Evolutionary conservation across 1,284 basidiomycete species (phyloP), one percentile per base, ranked within the genome.

Genomic region (Sanghuangporus baumii): DNA sequence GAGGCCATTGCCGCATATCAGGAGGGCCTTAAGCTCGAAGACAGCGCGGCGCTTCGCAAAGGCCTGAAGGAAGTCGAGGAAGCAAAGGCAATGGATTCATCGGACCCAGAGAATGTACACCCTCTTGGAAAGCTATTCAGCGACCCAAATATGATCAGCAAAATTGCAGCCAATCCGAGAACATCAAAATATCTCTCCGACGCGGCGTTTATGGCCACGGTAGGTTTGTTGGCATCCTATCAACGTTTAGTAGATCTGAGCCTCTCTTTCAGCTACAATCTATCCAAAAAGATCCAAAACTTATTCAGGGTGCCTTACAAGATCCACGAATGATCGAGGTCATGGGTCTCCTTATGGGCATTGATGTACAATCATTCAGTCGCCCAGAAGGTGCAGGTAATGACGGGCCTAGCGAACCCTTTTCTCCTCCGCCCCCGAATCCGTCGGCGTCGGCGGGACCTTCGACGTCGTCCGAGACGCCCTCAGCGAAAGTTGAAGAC

Each of bases 281-380:
- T 70, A 79, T 87, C 64, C 85, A 90, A 71, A 76, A 81, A 70
- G 85, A 89, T 68, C 88, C 89, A 26, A 73, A 71, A 58, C 74
- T 89, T 55, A 87, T 85, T 16, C 78, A 84, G 57, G 72, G 84
- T 7, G 76, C 81, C 68, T 76, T 92, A 69, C 78, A 85, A 68
- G 95, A 98, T 75, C 87, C 95, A 41, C 85, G 96, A 64, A 96
- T 97, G 93, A 92, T 98, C 75, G 87, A 91, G 70, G 94, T 95
- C 20, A 82, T 98, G 65, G 96, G 96, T 66, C 96, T 88, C 9
- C 81, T 94, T 65, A 95, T 98, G 91, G 94, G 94, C 55, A 84
- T 98, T 68, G 94, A 98, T 75, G 84, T 98, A 74, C 88, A 93
- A 74, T 94, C 90, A 57, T 93, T 93, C 74, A 81, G 87, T 63